A percentile compares a stretch with the other conserved stretches of the same genome.
phyloP scores from a whole-genome alignment of 805 yeast species.

The Wickerhamiella parazyma region DNA sequence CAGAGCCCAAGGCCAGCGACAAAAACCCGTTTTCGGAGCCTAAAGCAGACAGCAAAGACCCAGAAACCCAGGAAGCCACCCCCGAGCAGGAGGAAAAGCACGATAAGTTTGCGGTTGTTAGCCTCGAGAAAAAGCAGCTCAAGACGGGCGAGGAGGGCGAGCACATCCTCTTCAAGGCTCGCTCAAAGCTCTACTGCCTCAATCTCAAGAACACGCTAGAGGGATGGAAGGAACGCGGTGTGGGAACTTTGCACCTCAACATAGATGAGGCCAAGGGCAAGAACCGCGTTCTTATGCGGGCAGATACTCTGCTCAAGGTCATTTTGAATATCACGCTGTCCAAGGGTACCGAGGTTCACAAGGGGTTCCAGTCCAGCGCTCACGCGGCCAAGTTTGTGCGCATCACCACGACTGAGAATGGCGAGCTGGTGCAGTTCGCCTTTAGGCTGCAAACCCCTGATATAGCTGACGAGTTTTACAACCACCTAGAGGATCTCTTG shows the following conservation, averaged over 20 bases:
- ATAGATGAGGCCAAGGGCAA: conserved; percentile 24
- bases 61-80: conserved; percentile 15
- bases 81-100: conserved; percentile 21
- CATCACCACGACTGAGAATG: conserved; percentile 49
- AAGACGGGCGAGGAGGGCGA: conserved; percentile 92
- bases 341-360: conserved; percentile 45
- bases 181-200: conserved; percentile 66
- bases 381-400: conserved; percentile 74
- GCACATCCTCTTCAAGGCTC: conserved; percentile 47
- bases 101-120: conserved; percentile 25
- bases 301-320: conserved; percentile 72
- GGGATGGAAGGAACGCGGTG: conserved; percentile 95
- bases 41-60: background rate
- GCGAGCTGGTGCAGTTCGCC: conserved; percentile 70
- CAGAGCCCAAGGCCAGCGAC: background rate
- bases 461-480: conserved; percentile 44
- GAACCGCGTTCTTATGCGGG: conserved; percentile 76
- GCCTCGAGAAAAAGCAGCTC: conserved; percentile 26
- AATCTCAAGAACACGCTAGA: conserved; percentile 48
- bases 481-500: conserved; percentile 17
- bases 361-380: conserved; percentile 79
- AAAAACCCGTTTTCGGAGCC: background rate
- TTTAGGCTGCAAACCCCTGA: conserved; percentile 54
- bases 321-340: conserved; percentile 62
- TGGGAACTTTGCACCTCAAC: conserved; percentile 78